A percentile compares a stretch with the other conserved stretches of the same genome.
Evolutionary conservation across 208 protist genomes (phyloP).

Genomic region (Trypanosoma boissoni): DNA sequence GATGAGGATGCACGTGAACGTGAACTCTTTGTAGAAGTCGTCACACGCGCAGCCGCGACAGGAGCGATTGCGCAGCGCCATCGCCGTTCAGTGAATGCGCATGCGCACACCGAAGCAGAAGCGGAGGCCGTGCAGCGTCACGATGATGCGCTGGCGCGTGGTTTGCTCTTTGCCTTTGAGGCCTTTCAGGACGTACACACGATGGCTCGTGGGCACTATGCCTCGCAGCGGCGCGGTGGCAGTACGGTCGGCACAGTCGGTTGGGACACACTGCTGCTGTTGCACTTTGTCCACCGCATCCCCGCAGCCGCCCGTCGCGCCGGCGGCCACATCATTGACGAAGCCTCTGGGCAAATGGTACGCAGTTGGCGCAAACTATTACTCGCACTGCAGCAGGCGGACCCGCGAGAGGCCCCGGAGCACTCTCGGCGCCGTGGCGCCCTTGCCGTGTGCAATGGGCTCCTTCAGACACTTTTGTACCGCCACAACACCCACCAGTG

Average conservation of each 20-base stretch:
- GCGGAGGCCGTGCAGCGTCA: slow-evolving; percentile 28
- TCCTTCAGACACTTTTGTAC: slow-evolving; percentile 73
- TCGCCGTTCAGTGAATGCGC: slow-evolving; percentile 8
- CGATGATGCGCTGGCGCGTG: slow-evolving; percentile 50
- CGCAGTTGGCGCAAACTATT: slow-evolving; percentile 81
- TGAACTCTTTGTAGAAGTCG: slow-evolving; percentile 35
- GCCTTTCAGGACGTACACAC: slow-evolving; percentile 70
- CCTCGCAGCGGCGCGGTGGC: slow-evolving; percentile 32
- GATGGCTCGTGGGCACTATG: slow-evolving; percentile 71
- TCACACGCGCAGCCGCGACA: slow-evolving; percentile 54
- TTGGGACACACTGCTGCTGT: slow-evolving; percentile 81
- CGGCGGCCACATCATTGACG: slow-evolving; percentile 58
- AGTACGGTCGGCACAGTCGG: slow-evolving; percentile 72
- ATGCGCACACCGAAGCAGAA: not conserved
- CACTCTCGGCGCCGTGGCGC: slow-evolving; percentile 80
- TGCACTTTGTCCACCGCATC: slow-evolving; percentile 79
- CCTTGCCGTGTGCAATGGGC: slow-evolving; percentile 73
- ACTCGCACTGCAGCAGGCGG: slow-evolving; percentile 64
- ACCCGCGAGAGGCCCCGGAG: slow-evolving; percentile 52
- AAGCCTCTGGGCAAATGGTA: slow-evolving; percentile 60
- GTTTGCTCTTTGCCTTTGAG: slow-evolving; percentile 76
- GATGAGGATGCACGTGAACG: slow-evolving; percentile 37
- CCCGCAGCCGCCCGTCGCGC: slow-evolving; percentile 60
- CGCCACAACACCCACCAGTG: slow-evolving; percentile 85
- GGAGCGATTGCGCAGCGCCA: slow-evolving; percentile 53